Percentiles rank a stretch among this genome's conserved stretches.
Evolutionary conservation across 495 filamentous ascomycete species (phyloP).

Genomic region (Daldinia grandis): DNA sequence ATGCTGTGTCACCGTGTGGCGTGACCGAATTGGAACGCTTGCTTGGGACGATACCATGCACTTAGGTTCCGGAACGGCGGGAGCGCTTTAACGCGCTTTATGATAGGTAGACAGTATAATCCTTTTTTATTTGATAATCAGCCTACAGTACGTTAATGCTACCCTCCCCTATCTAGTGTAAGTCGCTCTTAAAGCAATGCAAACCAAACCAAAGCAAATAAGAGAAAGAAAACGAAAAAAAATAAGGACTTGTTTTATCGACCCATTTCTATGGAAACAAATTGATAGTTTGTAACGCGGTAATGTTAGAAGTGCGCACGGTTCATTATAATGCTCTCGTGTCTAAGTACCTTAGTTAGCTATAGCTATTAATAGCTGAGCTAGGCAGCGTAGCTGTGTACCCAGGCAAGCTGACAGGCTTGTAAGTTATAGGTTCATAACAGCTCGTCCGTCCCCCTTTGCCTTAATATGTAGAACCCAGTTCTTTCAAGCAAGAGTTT

Average conservation of each 20-base stretch:
- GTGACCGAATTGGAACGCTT: conserved; percentile 22
- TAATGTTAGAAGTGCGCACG: conserved; percentile 1
- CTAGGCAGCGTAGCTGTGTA: background rate
- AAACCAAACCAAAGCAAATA: background rate
- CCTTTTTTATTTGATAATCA: conserved; percentile 1
- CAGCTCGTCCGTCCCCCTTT: background rate
- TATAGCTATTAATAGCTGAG: conserved; percentile 3
- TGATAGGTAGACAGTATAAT: background rate
- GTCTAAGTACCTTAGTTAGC: background rate
- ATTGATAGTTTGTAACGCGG: background rate
- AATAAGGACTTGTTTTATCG: background rate
- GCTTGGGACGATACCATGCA: conserved; percentile 12
- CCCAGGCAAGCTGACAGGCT: background rate
- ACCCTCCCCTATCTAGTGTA: background rate
- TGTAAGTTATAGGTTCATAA: background rate
- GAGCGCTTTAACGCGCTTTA: background rate
- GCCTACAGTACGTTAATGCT: background rate
- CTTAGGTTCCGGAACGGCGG: conserved; percentile 6
- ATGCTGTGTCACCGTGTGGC: conserved; percentile 38
- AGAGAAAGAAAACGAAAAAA: background rate
- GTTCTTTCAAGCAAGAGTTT: background rate
- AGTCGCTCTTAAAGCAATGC: background rate
- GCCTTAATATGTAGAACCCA: background rate
- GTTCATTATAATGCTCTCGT: background rate
- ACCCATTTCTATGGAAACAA: background rate